Base-by-base conservation (phyloP, 306 rosid species). In the Rubus idaeus region DNA sequence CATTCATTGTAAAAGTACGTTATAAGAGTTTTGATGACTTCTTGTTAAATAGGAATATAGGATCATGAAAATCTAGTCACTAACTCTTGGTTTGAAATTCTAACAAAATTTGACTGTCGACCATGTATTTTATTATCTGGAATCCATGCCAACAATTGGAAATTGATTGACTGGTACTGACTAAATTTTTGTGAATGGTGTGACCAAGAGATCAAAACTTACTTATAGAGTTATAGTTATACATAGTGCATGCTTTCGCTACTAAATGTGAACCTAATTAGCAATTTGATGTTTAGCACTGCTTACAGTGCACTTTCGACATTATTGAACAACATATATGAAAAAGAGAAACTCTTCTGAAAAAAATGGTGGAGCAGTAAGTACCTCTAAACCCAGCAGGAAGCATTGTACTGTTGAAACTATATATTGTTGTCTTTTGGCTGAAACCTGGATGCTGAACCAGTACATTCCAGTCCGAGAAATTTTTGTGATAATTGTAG, bases 391-490 rank as follows among this genome's bases (percentile, higher is more conserved):
- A 78, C 21, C 89, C 86, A 77, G 88, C 47, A 0, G 90, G 88
- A 83, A 93, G 89, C 81, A 71, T 73, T 46, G 85, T 74, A 72
- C 70, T 91, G 79, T 88, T 93, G 89, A 93, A 93, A 73, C 96
- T 91, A 69, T 71, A 91, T 21, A 82, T 42, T 78, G 70, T 86
- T 70, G 87, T 14, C n/a, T 74, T 37, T 70, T 84, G 81, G 47
- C 49, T 74, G 63, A 93, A 77, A 61, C 88, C 89, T 9, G 97
- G 96, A 85, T 93, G 97, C 66, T 91, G 96, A 70, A 87, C 90
- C 42, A 93, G 84, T 12, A 90, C 45, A 47, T 90, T 91, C 98
- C 98, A 91, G 76, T 90, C 84, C 26, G 92, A 75, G 86, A 87
- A 87, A 84, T 83, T 90, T 77, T 75, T 88, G 6, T 76, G n/a